Conservation (phyloP, 2,329 filamentous ascomycete species). For the Colletotrichum trifolii region DNA sequence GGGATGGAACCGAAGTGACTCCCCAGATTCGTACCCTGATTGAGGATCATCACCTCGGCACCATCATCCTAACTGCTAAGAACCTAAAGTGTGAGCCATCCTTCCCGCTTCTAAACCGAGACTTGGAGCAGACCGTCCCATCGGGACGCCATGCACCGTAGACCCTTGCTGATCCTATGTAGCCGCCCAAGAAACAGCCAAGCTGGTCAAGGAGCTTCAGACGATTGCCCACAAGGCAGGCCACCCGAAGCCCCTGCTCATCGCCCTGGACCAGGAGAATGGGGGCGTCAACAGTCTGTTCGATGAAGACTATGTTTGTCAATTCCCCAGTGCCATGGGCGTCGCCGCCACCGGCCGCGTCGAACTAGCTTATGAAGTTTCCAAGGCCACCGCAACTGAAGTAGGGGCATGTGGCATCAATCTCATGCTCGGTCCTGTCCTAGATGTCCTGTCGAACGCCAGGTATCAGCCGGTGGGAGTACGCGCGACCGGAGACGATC, state of each 20-base stretch:
- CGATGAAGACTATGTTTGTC: conserved; percentile 93
- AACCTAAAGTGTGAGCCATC: conserved; percentile 79
- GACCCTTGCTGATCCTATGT: conserved; percentile 36
- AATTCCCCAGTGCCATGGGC: conserved; percentile 97
- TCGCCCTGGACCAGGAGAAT: conserved; percentile 97
- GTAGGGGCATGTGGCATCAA: conserved; percentile 94
- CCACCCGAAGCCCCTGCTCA: conserved; percentile 87
- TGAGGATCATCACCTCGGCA: conserved; percentile 86
- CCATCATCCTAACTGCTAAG: conserved; percentile 85
- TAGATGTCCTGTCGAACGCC: conserved; percentile 94
- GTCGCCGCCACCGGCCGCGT: conserved; percentile 90
- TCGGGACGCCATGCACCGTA: not conserved
- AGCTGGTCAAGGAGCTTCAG: conserved; percentile 89
- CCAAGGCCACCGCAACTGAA: conserved; percentile 92
- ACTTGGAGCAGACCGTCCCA: no score
- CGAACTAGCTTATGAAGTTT: conserved; percentile 87
- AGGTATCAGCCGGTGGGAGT: conserved; percentile 92
- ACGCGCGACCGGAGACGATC: conserved; percentile 89
- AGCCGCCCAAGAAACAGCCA: conserved; percentile 93
- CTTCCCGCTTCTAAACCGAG: not conserved
- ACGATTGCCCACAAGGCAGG: conserved; percentile 91
- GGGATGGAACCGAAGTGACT: conserved; percentile 85
- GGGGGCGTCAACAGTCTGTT: conserved; percentile 97
- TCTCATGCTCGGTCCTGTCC: conserved; percentile 90
- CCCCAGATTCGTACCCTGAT: conserved; percentile 85